These are phyloP conservation scores for Kwoniella bestiolae DNA, from an alignment of 768 basidiomycete species.

Conservation along the genomic window DNA sequence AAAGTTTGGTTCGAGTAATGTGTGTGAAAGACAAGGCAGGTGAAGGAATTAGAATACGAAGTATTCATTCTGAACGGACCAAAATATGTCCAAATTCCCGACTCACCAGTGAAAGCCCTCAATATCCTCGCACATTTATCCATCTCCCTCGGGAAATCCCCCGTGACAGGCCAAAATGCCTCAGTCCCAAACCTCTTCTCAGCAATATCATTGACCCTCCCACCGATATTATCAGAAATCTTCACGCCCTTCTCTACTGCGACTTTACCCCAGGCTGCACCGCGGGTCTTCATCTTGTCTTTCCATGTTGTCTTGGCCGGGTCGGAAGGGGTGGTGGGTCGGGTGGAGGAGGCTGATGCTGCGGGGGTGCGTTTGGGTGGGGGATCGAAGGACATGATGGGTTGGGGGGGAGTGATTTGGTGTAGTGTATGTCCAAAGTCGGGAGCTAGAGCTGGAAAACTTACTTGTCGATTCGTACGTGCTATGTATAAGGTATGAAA, in stretches of 20 bases:
- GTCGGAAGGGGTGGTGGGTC: constrained; percentile 3
- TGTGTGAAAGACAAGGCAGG: too few species aligned
- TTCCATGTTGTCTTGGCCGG: constrained; percentile 29
- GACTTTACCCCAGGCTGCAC: constrained; percentile 43
- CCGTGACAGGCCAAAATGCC: constrained; percentile 55
- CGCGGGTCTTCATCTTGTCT: constrained; percentile 38
- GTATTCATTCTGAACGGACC: not conserved
- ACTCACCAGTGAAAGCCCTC: constrained; percentile 56
- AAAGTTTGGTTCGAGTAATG: too few species aligned
- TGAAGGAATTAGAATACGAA: too few species aligned
- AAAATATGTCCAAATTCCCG: not conserved
- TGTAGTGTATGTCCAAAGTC: too few species aligned
- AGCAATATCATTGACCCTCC: constrained; percentile 50
- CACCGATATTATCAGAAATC: constrained; percentile 51
- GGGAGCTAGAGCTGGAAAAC: too few species aligned
- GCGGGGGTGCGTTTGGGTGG: constrained; percentile 20
- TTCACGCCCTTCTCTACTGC: constrained; percentile 51
- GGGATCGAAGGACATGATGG: constrained; percentile 22
- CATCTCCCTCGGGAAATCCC: constrained; percentile 56
- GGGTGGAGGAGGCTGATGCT: constrained; percentile 6
- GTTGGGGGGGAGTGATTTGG: too few species aligned
- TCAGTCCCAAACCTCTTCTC: constrained; percentile 56
- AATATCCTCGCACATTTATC: constrained; percentile 56
- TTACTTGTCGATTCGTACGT: too few species aligned
- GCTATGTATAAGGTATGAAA: too few species aligned